phyloP scores from a whole-genome alignment of 495 filamentous ascomycete species.

The Neurospora africana region DNA sequence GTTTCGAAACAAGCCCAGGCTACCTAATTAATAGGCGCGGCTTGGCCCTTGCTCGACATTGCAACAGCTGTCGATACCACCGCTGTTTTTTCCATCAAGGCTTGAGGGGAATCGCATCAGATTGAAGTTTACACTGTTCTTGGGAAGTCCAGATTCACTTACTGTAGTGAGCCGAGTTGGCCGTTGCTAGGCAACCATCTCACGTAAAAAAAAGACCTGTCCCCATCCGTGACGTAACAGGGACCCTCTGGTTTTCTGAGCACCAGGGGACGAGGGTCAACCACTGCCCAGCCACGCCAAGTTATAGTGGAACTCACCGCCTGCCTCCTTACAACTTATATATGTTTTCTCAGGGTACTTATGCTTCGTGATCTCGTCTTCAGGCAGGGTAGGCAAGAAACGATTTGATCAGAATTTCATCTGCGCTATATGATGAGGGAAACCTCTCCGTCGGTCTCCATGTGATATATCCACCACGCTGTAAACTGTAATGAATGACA shows the following conservation, averaged over 20 bases:
- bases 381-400: neutral
- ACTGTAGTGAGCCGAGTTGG: no score
- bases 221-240: neutral
- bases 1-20: neutral
- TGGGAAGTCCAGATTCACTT: neutral
- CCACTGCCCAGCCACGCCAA: neutral
- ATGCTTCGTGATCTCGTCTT: neutral
- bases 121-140: no score
- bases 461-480: neutral
- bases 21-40: neutral
- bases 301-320: neutral
- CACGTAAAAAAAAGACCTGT: slow-evolving; percentile 3
- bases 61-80: neutral
- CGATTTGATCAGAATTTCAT: neutral
- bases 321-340: neutral
- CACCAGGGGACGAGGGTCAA: neutral
- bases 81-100: neutral
- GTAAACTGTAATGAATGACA: neutral
- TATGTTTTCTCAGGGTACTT: no score
- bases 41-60: neutral
- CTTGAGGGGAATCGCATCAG: neutral
- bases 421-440: neutral
- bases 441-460: neutral
- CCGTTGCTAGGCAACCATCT: neutral
- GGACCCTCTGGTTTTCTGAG: neutral